Base-by-base conservation (phyloP, 192 early-diverging fungal genomes). In the Podila horticola region DNA sequence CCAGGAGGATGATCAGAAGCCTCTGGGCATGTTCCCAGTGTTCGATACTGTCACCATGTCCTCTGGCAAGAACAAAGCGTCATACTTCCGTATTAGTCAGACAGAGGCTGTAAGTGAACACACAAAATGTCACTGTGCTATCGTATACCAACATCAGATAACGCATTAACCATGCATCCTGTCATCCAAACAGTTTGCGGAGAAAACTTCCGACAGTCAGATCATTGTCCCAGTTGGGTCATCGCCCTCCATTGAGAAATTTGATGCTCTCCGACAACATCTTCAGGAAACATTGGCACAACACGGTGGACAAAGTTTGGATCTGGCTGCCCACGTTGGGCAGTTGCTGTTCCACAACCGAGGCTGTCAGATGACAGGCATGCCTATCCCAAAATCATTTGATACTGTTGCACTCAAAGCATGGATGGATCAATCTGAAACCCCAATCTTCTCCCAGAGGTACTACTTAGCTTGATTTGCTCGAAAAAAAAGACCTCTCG, bases 1-100 rank as follows among this genome's bases (percentile, higher is more conserved):
- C 13, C 71, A 72, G 34, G 45, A 67, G 20, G 71, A 73, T 34
- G 62, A 73, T 2, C 17, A 64, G 19, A 65, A 49, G 10, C 61
- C 60, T 5, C 22, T 81, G 7, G 77, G 69, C 3, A 72, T 81
- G 77, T 57, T 73, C 62, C 77, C 77, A 11, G 77, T 81, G 0
- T 73, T 34, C 15, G 77, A 81, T 33, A 69, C 77, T 1, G 48
- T 59, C 12, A 65, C 55, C 3, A 81, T 81, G 71, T 51, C 67
- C 15, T 15, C 30, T n/a, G 62, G 69, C 34, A 71, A 73, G 48
- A 67, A 59, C 41, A 36, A 73, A 51, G 72, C 68, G 29, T 69
- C 77, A 3, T 73, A 51, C 66, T 64, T 73, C 22, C 71, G 77
- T 5, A 49, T 81, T 19, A 34, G 71, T 38, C 71, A 72, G 20